These are phyloP conservation scores for Persicaria tinctoria DNA, from an alignment of 148 eudicot species.

Conservation along the genomic window DNA sequence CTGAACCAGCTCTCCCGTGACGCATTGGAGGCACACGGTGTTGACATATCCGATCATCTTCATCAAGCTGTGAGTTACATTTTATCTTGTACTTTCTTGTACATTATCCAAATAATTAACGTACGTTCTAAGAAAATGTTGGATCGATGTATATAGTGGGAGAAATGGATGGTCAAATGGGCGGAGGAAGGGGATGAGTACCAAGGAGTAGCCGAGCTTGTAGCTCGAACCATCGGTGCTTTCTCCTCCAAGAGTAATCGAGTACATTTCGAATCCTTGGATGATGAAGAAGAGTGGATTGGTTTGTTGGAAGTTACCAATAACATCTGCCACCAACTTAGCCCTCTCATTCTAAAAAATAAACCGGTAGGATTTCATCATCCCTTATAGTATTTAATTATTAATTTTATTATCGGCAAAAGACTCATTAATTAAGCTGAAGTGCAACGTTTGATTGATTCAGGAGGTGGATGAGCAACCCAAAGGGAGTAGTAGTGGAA, in stretches of 20 bases:
- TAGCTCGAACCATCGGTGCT: slow-evolving; percentile 40
- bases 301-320: slow-evolving; percentile 36
- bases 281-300: too few species aligned
- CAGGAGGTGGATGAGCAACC: too few species aligned
- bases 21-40: not conserved
- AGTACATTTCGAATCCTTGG: too few species aligned
- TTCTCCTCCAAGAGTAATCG: slow-evolving; percentile 7
- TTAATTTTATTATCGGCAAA: too few species aligned
- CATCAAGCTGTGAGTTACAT: not conserved
- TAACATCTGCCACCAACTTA: slow-evolving; percentile 13
- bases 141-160: slow-evolving; percentile 45
- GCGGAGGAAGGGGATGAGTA: slow-evolving; percentile 38
- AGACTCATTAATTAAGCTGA: too few species aligned
- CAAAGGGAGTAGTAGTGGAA: not conserved
- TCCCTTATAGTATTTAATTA: too few species aligned
- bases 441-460: too few species aligned
- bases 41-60: not conserved
- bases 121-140: not conserved
- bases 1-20: not conserved
- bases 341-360: not conserved
- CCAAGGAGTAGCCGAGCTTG: slow-evolving; percentile 44
- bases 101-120: too few species aligned
- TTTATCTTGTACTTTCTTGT: not conserved
- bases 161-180: slow-evolving; percentile 58
- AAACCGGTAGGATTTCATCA: too few species aligned